Base-by-base conservation (phyloP, 2,329 filamentous ascomycete genomes). In the Trichoderma asperellum region DNA sequence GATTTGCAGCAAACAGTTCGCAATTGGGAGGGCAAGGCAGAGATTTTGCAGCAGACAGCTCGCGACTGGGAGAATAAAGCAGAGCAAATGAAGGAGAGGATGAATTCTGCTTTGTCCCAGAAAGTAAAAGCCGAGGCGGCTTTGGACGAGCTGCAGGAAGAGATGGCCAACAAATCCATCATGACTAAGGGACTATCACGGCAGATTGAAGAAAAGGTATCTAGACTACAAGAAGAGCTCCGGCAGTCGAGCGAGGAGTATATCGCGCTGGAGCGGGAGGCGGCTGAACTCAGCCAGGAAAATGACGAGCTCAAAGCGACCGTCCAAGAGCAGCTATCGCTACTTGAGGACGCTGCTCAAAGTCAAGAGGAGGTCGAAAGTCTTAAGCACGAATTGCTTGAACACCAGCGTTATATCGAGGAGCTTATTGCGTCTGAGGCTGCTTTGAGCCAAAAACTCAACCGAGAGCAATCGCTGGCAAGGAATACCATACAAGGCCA, bases 131-230 rank as follows among this genome's bases (percentile, higher is more conserved):
- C 88, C 2, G 86, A 89, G 73, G 81, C 79, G 7, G 85, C 91
- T 70, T 80, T 91, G 18, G 85, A 89, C 73, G 88, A 91, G 74
- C 83, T 94, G 29, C 91, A 92, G 71, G 90, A 92, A 66, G 92
- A 94, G 74, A 88, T 94, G 85, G 86, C 91, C 27, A 90, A 94
- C 79, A 94, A 93, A 74, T 94, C 92, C 0, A 86, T 93, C 47
- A 88, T 88, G 65, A 92, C 91, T 14, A 93, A 92, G 76, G 91
- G 90, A 2, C 83, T 93, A 10, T 92, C 88, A 64, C 87, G 91
- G 37, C 91, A 94, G 78, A 85, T 93, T 21, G 91, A 94, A 74
- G 91, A 92, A 73, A 92, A 89, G 77, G 81, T 88, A 10, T 81
- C 83, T 63, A 88, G 88, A 37, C 81, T 94, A 11, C 90, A 94